Evolutionary conservation across 371 early-diverging fungal genomes (phyloP), one percentile per base, ranked within the genome.

Genomic region (Amoeboaphelidium protococcarum): DNA sequence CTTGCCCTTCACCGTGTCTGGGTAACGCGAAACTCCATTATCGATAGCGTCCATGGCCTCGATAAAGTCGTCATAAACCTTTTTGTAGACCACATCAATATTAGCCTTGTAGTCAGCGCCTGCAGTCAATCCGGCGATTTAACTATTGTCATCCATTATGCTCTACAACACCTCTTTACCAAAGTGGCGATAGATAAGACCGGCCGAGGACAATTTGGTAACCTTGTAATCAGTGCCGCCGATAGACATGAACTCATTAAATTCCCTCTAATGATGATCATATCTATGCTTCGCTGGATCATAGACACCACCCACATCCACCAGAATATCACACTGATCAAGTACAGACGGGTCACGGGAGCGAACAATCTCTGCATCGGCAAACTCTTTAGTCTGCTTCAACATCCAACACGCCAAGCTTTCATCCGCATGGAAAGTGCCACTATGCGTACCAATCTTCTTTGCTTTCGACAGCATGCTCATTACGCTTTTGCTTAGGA

Each of bases 211-310:
- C 45, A 90, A 67, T 65, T 83, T 86, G 54, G 85, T 84, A n/a
- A n/a, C n/a, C 37, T 58, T 60, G 56, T 82, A 79, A 46, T 72
- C 61, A 23, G 59, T 63, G 43, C 73, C 37, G 6, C 37, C 37
- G 37, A 31, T 31, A 31, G 37, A 73, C 61, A 87, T 92, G 41
- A 85, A 82, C 53, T 91, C 89, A 27, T 57, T 61, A 57, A 95
- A 98, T 21, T 78, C 84, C 50, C 89, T 76, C 70, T 95, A 95
- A 58, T 98, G 98, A 56, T 98, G 98, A 57, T 98, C 98, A 58
- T 75, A 98, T 24, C 83, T 69, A 47, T 72, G 62, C 24, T 57
- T 62, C 25, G 59, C 62, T 41, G 80, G 84, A 62, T 82, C 80
- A 62, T 89, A 96, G 21, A 76, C 82, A 43, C 85, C 88, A 41